Conservation (phyloP, 2,329 filamentous ascomycete species). For the Colletotrichum godetiae region DNA sequence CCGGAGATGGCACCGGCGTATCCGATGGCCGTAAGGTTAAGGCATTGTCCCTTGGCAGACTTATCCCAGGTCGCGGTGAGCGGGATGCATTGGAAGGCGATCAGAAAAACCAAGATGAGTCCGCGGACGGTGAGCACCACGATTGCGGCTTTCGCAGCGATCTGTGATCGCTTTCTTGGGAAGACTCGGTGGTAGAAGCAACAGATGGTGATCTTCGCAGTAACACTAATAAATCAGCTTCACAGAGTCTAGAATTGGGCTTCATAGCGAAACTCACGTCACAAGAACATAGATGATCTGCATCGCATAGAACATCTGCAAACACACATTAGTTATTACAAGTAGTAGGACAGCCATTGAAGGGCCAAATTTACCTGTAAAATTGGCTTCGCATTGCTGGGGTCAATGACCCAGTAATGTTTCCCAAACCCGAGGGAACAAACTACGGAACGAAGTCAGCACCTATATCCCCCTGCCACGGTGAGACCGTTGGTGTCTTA, state of each 20-base stretch:
- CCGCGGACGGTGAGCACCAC: constrained; percentile 30
- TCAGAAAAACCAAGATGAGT: constrained; percentile 35
- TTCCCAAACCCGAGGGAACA: too few relatives aligned
- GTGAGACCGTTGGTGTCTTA: too few relatives aligned
- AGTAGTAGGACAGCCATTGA: neutral
- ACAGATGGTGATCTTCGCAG: constrained; percentile 40
- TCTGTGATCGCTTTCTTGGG: constrained; percentile 16
- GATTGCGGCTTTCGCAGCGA: neutral
- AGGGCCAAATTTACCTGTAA: too few relatives aligned
- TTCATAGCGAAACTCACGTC: rapidly evolving
- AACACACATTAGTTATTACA: neutral
- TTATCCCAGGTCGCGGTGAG: constrained; percentile 34
- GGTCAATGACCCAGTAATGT: too few relatives aligned
- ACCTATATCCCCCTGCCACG: too few relatives aligned
- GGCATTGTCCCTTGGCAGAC: constrained; percentile 12
- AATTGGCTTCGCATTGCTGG: too few relatives aligned
- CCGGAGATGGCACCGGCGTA: constrained; percentile 27
- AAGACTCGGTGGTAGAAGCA: constrained; percentile 40
- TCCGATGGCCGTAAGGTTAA: constrained; percentile 20
- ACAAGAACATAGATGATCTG: constrained; percentile 40
- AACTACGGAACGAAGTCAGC: too few relatives aligned
- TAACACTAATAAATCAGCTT: constrained; percentile 7
- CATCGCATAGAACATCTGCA: constrained; percentile 36
- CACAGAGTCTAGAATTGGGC: rapidly evolving
- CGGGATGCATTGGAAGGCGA: constrained; percentile 37